These are phyloP conservation scores for Leucosporidium creatinivorum DNA, from an alignment of 768 basidiomycete species.

Conservation along the genomic window DNA sequence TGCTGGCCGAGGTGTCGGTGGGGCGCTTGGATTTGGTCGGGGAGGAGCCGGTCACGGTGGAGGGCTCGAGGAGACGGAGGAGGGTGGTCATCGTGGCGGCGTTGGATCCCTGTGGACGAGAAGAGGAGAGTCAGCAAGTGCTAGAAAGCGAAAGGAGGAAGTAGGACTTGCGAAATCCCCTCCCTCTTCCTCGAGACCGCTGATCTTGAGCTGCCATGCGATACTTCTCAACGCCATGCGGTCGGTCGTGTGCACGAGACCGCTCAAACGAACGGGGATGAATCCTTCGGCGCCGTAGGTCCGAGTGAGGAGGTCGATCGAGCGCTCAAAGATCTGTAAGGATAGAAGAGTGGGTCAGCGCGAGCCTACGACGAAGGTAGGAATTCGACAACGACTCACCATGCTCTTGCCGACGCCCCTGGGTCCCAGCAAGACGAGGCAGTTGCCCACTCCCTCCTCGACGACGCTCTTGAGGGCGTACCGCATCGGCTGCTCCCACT, in stretches of 20 bases:
- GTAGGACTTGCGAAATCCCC: conserved; percentile 43
- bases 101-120: conserved; percentile 60
- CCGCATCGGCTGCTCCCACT: conserved; percentile 33
- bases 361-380: not conserved
- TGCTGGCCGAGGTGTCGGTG: not conserved
- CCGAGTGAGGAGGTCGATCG: conserved; percentile 18
- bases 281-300: conserved; percentile 24
- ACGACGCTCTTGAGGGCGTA: conserved; percentile 33
- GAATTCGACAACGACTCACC: conserved; percentile 2
- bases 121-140: conserved; percentile 52
- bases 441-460: conserved; percentile 35
- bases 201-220: conserved; percentile 68
- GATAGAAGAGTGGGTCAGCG: not conserved
- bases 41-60: conserved; percentile 41
- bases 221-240: conserved; percentile 86
- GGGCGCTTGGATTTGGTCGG: conserved; percentile 47
- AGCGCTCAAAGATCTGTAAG: conserved; percentile 33
- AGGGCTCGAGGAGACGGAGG: conserved; percentile 35
- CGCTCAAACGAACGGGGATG: conserved; percentile 70
- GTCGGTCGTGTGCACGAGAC: conserved; percentile 76
- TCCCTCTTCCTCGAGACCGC: conserved; percentile 55
- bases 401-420: conserved; percentile 36
- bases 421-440: conserved; percentile 34
- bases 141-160: conserved; percentile 45
- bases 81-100: conserved; percentile 36